A percentile compares a stretch with the other conserved stretches of the same genome.
Evolutionary conservation across 2,329 filamentous ascomycete genomes (phyloP).

Genomic region (Tolypocladium tundrense): DNA sequence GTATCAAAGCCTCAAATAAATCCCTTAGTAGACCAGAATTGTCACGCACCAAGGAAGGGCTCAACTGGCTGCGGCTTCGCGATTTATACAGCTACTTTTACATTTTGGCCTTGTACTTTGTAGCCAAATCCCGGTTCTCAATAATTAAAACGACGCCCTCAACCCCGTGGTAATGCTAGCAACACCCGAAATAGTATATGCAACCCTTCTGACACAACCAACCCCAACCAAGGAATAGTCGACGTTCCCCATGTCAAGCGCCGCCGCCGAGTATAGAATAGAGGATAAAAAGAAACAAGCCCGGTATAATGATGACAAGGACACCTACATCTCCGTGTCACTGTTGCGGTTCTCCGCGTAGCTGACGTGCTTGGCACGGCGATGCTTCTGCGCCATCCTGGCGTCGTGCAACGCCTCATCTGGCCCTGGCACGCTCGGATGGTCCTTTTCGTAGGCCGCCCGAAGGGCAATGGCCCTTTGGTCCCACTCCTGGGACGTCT

Average conservation of each 20-base stretch:
- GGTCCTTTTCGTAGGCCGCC: conserved; percentile 39
- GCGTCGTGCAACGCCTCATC: conserved; percentile 12
- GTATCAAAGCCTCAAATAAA: conserved; percentile 43
- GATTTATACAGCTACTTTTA: neutral
- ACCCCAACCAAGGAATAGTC: neutral
- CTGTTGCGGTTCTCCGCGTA: conserved; percentile 25
- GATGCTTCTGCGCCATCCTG: conserved; percentile 17
- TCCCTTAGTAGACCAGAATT: conserved; percentile 20
- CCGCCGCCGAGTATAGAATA: neutral
- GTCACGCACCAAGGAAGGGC: neutral
- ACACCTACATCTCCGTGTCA: conserved; percentile 13
- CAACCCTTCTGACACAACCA: neutral
- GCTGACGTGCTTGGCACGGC: conserved; percentile 26
- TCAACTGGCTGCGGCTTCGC: neutral
- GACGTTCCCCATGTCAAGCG: neutral
- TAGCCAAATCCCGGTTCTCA: neutral
- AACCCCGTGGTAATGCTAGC: neutral
- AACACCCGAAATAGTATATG: neutral
- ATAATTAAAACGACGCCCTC: neutral
- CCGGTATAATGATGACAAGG: neutral
- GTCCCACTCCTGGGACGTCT: conserved; percentile 63
- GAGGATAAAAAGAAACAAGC: conserved; percentile 1
- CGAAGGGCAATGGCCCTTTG: conserved; percentile 46
- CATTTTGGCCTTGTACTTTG: neutral
- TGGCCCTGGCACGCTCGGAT: conserved; percentile 26